These are phyloP conservation scores for Amanita phalloides DNA, from an alignment of 768 basidiomycete genomes.

Conservation along the genomic window DNA sequence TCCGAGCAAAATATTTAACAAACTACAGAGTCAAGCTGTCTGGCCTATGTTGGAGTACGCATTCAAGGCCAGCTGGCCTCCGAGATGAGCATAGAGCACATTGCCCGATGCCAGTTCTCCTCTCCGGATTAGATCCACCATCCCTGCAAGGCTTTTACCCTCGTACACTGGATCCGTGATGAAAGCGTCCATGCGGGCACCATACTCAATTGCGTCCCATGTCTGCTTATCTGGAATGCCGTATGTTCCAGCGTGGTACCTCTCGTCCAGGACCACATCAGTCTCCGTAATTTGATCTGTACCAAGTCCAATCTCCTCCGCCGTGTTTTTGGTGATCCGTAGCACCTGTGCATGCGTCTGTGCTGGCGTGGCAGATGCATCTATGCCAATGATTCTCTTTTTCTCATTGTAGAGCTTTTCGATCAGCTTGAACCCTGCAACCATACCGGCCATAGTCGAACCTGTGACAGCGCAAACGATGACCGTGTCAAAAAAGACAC, in stretches of 20 bases:
- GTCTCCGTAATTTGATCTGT: not conserved
- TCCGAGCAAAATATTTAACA: too few species aligned
- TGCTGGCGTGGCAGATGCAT: constrained; percentile 2
- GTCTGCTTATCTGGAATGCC: constrained; percentile 2
- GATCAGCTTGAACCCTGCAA: constrained; percentile 2
- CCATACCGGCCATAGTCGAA: constrained; percentile 3
- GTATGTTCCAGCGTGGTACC: not conserved
- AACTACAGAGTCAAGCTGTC: not conserved
- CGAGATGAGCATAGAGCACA: constrained; percentile 3
- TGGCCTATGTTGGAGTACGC: not conserved
- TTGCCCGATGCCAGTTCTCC: not conserved
- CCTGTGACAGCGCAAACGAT: constrained; percentile 4
- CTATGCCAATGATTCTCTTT: constrained; percentile 1
- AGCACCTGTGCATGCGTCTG: constrained; percentile 1
- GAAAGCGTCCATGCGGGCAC: constrained; percentile 2
- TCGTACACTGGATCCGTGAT: constrained; percentile 4
- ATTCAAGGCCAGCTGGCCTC: constrained; percentile 3
- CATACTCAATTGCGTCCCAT: constrained; percentile 2
- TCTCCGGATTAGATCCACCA: not conserved
- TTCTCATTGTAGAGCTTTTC: constrained; percentile 1
- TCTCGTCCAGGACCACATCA: constrained; percentile 2
- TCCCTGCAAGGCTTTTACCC: constrained; percentile 3
- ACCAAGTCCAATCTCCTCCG: not conserved
- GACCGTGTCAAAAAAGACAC: not conserved
- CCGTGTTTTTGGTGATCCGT: not conserved